Conservation (phyloP, 108 stramenopile species). For the Ochromonas danica region DNA sequence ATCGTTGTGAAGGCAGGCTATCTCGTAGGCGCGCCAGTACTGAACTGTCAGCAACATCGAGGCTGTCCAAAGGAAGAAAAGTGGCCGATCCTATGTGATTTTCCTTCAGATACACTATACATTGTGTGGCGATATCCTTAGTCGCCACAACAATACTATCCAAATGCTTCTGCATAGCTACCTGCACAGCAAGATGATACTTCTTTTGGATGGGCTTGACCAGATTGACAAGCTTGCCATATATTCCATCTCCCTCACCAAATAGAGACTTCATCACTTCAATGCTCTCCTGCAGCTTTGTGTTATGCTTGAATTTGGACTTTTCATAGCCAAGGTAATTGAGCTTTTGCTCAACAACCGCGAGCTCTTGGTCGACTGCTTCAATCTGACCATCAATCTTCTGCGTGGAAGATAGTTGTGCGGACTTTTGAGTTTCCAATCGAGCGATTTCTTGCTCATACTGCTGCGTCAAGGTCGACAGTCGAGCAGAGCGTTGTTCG, state of each 20-base stretch:
- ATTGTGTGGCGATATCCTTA: constrained; percentile 76
- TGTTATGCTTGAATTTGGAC: constrained; percentile 78
- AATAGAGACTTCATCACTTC: constrained; percentile 21
- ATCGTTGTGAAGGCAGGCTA: not conserved
- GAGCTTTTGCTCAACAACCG: not conserved
- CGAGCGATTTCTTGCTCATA: too few relatives aligned
- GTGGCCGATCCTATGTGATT: constrained; percentile 85
- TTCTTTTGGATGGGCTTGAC: constrained; percentile 84
- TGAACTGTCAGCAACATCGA: too few relatives aligned
- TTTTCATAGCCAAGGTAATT: constrained; percentile 58
- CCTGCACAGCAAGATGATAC: constrained; percentile 87
- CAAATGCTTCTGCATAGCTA: constrained; percentile 95
- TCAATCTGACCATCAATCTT: too few relatives aligned
- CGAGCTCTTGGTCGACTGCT: too few relatives aligned
- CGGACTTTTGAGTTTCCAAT: too few relatives aligned
- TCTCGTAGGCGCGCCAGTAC: too few relatives aligned
- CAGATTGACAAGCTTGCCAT: constrained; percentile 87
- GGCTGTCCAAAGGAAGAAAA: constrained; percentile 87
- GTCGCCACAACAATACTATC: constrained; percentile 96
- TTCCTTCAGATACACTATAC: constrained; percentile 88
- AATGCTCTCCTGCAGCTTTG: constrained; percentile 42
- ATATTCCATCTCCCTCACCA: constrained; percentile 58
- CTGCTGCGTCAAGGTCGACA: too few relatives aligned
- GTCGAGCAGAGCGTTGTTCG: too few relatives aligned
- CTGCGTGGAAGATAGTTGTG: too few relatives aligned